Evolutionary conservation across 2,329 filamentous ascomycete genomes (phyloP), one percentile per base, ranked within the genome.

Genomic region (Sclerotinia glacialis): DNA sequence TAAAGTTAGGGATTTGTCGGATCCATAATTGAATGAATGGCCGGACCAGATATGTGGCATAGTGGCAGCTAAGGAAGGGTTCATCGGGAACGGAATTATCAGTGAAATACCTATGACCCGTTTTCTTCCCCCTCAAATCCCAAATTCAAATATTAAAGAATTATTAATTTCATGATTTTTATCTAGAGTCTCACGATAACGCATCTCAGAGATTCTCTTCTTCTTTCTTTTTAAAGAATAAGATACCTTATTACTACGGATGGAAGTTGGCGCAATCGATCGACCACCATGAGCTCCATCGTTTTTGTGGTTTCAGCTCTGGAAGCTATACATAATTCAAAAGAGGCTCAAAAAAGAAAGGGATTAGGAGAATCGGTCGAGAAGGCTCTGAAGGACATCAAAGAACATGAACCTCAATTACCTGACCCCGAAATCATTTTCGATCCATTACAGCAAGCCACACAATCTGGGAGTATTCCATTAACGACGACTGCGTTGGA

Each of bases 231-330:
- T 42, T n/a, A 8, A 56, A 59, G n/a, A 46, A 40, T 52, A 28
- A 23, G 12, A 59, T 16, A 26, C 3, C 37, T 26, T 26, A 21
- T 34, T 37, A 11, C 56, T 18, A 68, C 72, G 72, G 68, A 75
- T 74, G 73, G 72, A 74, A 74, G 67, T 53, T 61, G 71, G 67
- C 64, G 67, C 65, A 69, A 67, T 65, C 63, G 67, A 71, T 68
- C 73, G 71, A 59, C 87, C 76, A 89, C 87, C 73, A 90, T 96
- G 82, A 96, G 90, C 84, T 98, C 95, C 72, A 89, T 96, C 75
- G 93, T 97, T 74, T 99, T 99, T 78, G 92, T 99, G 74, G 89
- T 96, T 75, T 93, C 91, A 75, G 94, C 95, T 49, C 82, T 99
- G 76, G 95, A 97, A 82, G 89, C 89, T 77, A 97, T 99, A 76